A percentile compares a stretch with the other conserved stretches of the same genome.
These are phyloP conservation scores for Carex parvula DNA, from an alignment of 176 grass and related monocot genomes.

Conservation along the genomic window DNA sequence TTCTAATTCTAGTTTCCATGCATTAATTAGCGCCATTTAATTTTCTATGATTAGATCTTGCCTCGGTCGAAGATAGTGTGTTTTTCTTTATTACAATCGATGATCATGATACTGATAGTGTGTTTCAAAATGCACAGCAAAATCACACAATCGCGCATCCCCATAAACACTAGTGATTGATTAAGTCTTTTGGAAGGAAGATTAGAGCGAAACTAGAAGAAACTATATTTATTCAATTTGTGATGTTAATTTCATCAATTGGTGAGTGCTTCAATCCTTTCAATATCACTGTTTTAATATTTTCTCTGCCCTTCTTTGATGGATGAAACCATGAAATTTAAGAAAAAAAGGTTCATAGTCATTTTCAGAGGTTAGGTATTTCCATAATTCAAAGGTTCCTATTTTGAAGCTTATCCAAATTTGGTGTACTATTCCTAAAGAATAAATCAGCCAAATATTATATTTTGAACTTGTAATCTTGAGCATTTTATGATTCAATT, in stretches of 20 bases:
- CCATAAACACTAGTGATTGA: not conserved
- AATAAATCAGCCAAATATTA: too few species aligned
- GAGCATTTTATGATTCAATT: not conserved
- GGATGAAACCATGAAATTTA: not conserved
- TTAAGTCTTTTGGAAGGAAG: not conserved
- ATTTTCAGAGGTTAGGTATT: not conserved
- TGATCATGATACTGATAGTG: not conserved
- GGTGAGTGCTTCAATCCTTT: not conserved
- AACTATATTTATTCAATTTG: not conserved
- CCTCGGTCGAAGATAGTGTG: conserved; percentile 2
- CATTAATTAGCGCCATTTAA: conserved; percentile 17
- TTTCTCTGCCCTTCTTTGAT: not conserved
- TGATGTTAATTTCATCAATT: not conserved
- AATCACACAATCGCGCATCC: not conserved
- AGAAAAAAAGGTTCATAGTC: not conserved
- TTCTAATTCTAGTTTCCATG: conserved; percentile 35
- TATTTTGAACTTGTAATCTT: too few species aligned
- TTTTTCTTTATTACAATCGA: not conserved
- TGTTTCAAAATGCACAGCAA: not conserved
- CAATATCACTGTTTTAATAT: not conserved
- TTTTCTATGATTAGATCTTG: conserved; percentile 39
- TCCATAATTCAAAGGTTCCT: not conserved
- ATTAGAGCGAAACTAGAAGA: not conserved
- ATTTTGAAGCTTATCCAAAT: not conserved
- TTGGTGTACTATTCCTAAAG: not conserved